A percentile compares a stretch with the other conserved stretches of the same genome.
phyloP scores from a whole-genome alignment of 805 yeast species.

The Yarrowia divulgata region DNA sequence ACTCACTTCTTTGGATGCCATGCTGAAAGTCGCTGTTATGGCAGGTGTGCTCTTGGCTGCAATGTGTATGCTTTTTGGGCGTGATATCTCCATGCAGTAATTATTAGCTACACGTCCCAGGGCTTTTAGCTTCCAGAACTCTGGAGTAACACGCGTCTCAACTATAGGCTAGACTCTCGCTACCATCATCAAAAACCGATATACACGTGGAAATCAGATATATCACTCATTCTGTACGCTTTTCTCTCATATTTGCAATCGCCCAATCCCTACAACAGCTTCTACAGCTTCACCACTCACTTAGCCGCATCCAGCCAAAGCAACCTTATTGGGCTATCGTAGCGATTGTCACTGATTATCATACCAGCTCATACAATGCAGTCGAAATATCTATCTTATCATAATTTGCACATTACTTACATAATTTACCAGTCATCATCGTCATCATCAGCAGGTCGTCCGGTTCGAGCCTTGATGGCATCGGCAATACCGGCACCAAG shows the following conservation, averaged over 20 bases:
- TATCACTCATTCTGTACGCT: background rate
- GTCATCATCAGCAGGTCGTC: slow-evolving; percentile 69
- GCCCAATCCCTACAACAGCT: no score
- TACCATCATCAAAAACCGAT: background rate
- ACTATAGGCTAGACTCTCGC: background rate
- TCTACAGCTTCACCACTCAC: background rate
- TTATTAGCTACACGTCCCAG: background rate
- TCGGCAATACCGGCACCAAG: slow-evolving; percentile 89
- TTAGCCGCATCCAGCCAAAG: slow-evolving; percentile 9
- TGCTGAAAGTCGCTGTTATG: background rate
- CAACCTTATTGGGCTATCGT: background rate
- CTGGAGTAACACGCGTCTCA: background rate
- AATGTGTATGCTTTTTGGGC: background rate
- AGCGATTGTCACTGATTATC: no score
- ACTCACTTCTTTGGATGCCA: slow-evolving; percentile 37
- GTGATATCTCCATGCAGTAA: background rate
- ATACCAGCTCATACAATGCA: no score
- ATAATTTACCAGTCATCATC: slow-evolving; percentile 51
- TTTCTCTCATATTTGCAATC: no score
- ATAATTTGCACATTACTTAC: slow-evolving; percentile 13
- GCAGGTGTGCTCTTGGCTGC: background rate
- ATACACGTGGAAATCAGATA: background rate
- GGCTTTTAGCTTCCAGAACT: background rate
- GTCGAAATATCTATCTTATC: background rate
- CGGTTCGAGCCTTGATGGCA: slow-evolving; percentile 79